A percentile compares a stretch with the other conserved stretches of the same genome.
Evolutionary conservation across 2,329 filamentous ascomycete genomes (phyloP).

Genomic region (Botrytis cinerea): DNA sequence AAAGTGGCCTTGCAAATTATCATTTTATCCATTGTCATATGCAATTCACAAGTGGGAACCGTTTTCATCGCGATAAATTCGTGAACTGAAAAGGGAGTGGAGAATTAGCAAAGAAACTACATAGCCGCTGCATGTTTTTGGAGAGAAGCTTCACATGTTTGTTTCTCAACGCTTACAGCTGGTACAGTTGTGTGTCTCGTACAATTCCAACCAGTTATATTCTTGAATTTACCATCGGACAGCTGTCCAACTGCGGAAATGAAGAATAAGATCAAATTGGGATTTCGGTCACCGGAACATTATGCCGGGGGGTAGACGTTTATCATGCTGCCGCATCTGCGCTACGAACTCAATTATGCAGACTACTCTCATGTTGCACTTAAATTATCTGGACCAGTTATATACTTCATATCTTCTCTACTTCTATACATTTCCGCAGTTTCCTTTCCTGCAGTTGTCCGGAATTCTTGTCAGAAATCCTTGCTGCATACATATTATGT

Average conservation of each 20-base stretch:
- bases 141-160: not conserved
- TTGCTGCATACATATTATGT: slow-evolving; percentile 19
- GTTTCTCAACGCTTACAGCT: not conserved
- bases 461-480: slow-evolving; percentile 10
- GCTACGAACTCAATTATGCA: slow-evolving; percentile 14
- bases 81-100: not conserved
- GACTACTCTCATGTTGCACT: slow-evolving; percentile 5
- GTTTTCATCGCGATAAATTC: not conserved
- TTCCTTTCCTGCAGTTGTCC: slow-evolving; percentile 12
- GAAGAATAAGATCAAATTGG: slow-evolving; percentile 14
- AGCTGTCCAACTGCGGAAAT: slow-evolving; percentile 4
- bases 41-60: slow-evolving; percentile 1
- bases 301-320: slow-evolving; percentile 10
- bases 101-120: not conserved
- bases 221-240: not conserved
- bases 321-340: slow-evolving; percentile 15
- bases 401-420: not conserved
- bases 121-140: not conserved
- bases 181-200: not conserved
- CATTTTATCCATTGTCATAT: slow-evolving; percentile 1
- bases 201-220: not conserved
- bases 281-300: slow-evolving; percentile 22
- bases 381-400: not conserved
- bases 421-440: slow-evolving; percentile 5
- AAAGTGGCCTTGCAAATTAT: not conserved